Conservation (phyloP, 2,329 filamentous ascomycete genomes). For the Ascochyta rabiei region DNA sequence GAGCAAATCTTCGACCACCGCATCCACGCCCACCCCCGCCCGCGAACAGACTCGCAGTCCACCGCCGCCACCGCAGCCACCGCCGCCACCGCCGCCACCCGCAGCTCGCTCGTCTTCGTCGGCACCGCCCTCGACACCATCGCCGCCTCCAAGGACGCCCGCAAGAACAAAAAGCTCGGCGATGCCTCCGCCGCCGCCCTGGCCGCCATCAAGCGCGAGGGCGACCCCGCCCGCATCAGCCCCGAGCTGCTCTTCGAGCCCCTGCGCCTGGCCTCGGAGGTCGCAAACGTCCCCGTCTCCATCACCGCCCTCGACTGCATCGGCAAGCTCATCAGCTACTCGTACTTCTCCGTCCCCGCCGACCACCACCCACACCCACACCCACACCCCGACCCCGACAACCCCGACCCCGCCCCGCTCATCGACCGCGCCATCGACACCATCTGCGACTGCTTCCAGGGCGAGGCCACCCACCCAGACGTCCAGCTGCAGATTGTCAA, state of each 20-base stretch:
- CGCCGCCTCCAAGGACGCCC: slow-evolving; percentile 86
- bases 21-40: slow-evolving; percentile 41
- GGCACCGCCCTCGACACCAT: slow-evolving; percentile 92
- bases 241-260: slow-evolving; percentile 92
- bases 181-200: slow-evolving; percentile 83
- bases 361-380: no score
- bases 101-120: slow-evolving; percentile 96
- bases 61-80: slow-evolving; percentile 58
- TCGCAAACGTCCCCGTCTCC: slow-evolving; percentile 81
- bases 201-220: slow-evolving; percentile 78
- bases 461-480: slow-evolving; percentile 88
- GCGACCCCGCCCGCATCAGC: slow-evolving; percentile 79
- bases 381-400: no score
- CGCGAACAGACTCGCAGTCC: slow-evolving; percentile 66
- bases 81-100: slow-evolving; percentile 61
- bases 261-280: slow-evolving; percentile 85
- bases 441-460: slow-evolving; percentile 98
- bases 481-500: slow-evolving; percentile 98
- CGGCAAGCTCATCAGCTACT: slow-evolving; percentile 98
- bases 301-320: slow-evolving; percentile 96
- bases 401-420: slow-evolving; percentile 65
- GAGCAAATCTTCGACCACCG: slow-evolving; percentile 46
- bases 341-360: slow-evolving; percentile 83
- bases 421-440: slow-evolving; percentile 98
- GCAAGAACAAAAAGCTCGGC: slow-evolving; percentile 81